Evolutionary conservation across 805 yeast species (phyloP).

Genomic region (Limtongozyma cylindracea): DNA sequence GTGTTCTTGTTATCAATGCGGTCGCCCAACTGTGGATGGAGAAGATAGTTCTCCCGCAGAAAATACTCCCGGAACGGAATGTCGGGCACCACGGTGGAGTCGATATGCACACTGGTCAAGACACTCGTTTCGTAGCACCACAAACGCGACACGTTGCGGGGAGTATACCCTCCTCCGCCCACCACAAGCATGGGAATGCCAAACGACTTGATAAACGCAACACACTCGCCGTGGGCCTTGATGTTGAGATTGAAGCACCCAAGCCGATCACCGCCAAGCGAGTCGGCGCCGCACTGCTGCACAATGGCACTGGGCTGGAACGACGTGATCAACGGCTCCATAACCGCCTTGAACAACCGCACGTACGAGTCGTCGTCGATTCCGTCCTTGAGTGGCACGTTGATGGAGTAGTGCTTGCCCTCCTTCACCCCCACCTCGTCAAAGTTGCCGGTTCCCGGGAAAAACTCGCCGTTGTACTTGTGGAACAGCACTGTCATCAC

Average conservation of each 20-base stretch:
- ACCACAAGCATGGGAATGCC: slow-evolving; percentile 76
- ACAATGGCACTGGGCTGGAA: slow-evolving; percentile 88
- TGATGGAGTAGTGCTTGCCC: slow-evolving; percentile 72
- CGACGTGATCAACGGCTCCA: slow-evolving; percentile 76
- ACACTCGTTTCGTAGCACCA: slow-evolving; percentile 92
- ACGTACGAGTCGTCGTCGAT: slow-evolving; percentile 79
- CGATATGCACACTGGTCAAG: slow-evolving; percentile 30
- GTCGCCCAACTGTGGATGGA: slow-evolving; percentile 45
- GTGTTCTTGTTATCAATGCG: slow-evolving; percentile 54
- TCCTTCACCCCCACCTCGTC: slow-evolving; percentile 76
- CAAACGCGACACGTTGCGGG: slow-evolving; percentile 77
- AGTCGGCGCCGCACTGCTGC: slow-evolving; percentile 94
- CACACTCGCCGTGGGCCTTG: slow-evolving; percentile 90
- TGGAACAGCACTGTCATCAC: slow-evolving; percentile 95
- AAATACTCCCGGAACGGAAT: slow-evolving; percentile 64
- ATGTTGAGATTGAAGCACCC: slow-evolving; percentile 89
- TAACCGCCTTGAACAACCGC: slow-evolving; percentile 53
- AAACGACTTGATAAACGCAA: slow-evolving; percentile 65
- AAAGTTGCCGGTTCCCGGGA: slow-evolving; percentile 91
- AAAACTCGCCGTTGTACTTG: slow-evolving; percentile 80
- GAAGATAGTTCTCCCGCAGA: slow-evolving; percentile 75
- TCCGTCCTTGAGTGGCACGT: slow-evolving; percentile 87
- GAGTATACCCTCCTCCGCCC: slow-evolving; percentile 98
- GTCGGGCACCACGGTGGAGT: slow-evolving; percentile 26
- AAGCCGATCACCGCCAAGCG: slow-evolving; percentile 74